Base-by-base conservation (phyloP, 495 filamentous ascomycete genomes). In the Aspergillus asperescens region DNA sequence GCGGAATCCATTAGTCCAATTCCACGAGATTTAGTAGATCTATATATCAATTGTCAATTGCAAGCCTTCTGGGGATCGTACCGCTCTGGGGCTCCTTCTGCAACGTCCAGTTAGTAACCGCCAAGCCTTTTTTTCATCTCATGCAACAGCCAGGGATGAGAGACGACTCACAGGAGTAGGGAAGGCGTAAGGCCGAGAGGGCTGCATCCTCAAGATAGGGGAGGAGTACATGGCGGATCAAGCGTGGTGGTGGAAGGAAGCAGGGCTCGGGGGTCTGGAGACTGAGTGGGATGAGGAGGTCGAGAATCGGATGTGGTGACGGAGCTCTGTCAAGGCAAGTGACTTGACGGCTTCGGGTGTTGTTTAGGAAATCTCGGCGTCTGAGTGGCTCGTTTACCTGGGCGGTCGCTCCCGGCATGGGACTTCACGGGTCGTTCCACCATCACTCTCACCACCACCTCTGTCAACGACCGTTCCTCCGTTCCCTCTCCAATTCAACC, bases 31-130 rank as follows among this genome's bases (percentile, higher is more conserved):
- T 40, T 44, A 42, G 7, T 28, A 23, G 8, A 28, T 40, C 16
- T 34, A 22, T 20, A 23, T 41, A 25, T 16, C 34, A 35, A 54
- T 50, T 22, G 32, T 59, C 59, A 54, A 62, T 59, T 39, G 20
- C 42, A 38, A 56, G 48, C 31, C 16, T 34, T 43, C n/a, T 27
- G 40, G 56, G 48, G 51, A 41, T 46, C 83, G 53, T 90, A 93
- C 88, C 88, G 71, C 79, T 80, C 62, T 91, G 88, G 70, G 83
- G 81, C 75, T 91, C 86, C 70, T 89, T 89, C 88, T 93, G 60
- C 59, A 73, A 52, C 61, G 39, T 47, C 58, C 54, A 58, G 62
- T 71, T 62, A 68, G 72, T 72, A 62, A 40, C 59, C 25, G 44
- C 32, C 43, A 51, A 51, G 49, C 46, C 42, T 41, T 52, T 52